phyloP scores from a whole-genome alignment of 495 filamentous ascomycete genomes.

The Stereocaulon alpinum region DNA sequence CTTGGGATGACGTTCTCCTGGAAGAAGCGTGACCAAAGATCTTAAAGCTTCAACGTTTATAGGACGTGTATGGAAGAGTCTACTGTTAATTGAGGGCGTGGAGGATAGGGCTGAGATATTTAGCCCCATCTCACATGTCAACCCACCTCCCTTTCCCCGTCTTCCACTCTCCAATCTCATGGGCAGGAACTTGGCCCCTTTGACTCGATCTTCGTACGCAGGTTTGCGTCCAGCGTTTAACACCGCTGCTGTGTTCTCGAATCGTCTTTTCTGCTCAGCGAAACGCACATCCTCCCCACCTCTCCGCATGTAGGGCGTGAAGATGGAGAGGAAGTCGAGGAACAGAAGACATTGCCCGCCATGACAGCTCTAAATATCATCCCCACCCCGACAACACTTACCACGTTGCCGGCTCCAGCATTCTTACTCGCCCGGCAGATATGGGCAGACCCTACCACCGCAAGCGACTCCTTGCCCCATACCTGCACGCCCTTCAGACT shows the following conservation, averaged over 20 bases:
- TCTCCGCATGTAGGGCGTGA: neutral
- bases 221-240: no score
- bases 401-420: neutral
- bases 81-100: neutral
- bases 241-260: no score
- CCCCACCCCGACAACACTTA: neutral
- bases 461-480: conserved; percentile 30
- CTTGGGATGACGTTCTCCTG: no score
- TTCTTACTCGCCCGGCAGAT: conserved; percentile 34
- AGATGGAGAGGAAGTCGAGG: conserved; percentile 3
- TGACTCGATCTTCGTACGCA: neutral
- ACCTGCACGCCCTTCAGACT: conserved; percentile 56
- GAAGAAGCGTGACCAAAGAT: no score
- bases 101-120: neutral
- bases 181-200: neutral
- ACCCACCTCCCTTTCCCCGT: neutral
- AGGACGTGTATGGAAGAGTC: neutral
- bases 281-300: neutral
- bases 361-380: neutral
- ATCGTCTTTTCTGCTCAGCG: neutral
- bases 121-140: neutral
- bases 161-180: neutral
- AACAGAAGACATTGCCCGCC: neutral
- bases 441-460: conserved; percentile 41
- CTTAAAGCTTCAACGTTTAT: no score